A percentile compares a stretch with the other conserved stretches of the same genome.
Conservation (phyloP, 2,329 filamentous ascomycete genomes). For the Fusarium sp. region DNA sequence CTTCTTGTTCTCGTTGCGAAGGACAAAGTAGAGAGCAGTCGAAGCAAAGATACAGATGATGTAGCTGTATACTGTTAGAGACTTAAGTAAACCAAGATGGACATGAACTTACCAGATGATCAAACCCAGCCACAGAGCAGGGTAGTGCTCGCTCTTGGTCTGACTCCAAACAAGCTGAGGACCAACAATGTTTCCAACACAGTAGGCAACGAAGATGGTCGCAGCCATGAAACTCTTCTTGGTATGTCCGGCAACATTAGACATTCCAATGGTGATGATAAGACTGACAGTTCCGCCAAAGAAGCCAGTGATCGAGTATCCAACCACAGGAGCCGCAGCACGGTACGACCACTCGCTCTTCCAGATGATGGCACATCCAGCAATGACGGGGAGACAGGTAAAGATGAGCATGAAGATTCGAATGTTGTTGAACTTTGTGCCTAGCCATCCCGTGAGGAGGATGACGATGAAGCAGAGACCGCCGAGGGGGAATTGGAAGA, state of each 20-base stretch:
- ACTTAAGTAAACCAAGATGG: neutral
- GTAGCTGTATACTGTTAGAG: constrained; percentile 61
- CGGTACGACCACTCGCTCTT: constrained; percentile 73
- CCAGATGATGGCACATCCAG: constrained; percentile 81
- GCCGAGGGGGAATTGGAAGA: constrained; percentile 81
- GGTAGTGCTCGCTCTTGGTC: constrained; percentile 75
- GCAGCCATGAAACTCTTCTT: constrained; percentile 84
- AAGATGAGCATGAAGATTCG: constrained; percentile 73
- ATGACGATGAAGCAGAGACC: constrained; percentile 76
- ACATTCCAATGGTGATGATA: constrained; percentile 64
- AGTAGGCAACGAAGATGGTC: constrained; percentile 80
- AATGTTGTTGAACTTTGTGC: constrained; percentile 70
- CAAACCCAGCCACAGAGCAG: constrained; percentile 76
- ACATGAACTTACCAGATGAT: constrained; percentile 64
- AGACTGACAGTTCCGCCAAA: constrained; percentile 78
- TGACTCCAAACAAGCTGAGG: constrained; percentile 78
- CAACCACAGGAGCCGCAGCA: constrained; percentile 74
- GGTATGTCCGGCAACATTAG: constrained; percentile 80
- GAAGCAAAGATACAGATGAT: constrained; percentile 74
- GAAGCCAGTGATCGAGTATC: constrained; percentile 79
- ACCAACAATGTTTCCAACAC: constrained; percentile 80
- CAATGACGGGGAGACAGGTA: constrained; percentile 80
- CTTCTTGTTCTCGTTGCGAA: constrained; percentile 69
- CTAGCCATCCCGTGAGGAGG: constrained; percentile 73
- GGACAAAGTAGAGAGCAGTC: constrained; percentile 66